phyloP scores from a whole-genome alignment of 1,284 basidiomycete genomes.

The Tranzscheliella williamsii region DNA sequence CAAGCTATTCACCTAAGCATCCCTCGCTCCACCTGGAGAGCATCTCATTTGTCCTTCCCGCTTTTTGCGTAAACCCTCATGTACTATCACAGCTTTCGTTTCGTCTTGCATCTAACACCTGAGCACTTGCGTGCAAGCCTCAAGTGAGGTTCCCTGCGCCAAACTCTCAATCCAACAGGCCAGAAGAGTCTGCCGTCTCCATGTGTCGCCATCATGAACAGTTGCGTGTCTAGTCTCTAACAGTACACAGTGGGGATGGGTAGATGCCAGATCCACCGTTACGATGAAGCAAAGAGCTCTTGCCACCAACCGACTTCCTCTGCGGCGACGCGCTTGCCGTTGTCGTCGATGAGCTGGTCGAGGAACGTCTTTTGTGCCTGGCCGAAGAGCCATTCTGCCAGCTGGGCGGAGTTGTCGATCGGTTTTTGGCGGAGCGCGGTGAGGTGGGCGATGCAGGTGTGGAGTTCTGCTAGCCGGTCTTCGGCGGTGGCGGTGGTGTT shows the following conservation, averaged over 20 bases:
- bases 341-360: constrained; percentile 17
- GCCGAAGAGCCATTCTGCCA: constrained; percentile 20
- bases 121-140: too few relatives aligned
- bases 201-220: too few relatives aligned
- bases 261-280: too few relatives aligned
- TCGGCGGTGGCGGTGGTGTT: neutral
- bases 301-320: constrained; percentile 28
- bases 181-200: neutral
- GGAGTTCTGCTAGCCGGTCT: constrained; percentile 9
- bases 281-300: constrained; percentile 4
- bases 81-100: constrained; percentile 9
- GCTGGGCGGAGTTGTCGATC: constrained; percentile 9
- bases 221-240: too few relatives aligned
- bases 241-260: too few relatives aligned
- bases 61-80: constrained; percentile 8
- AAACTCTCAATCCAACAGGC: constrained; percentile 8
- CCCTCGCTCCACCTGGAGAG: neutral
- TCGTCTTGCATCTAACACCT: too few relatives aligned
- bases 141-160: constrained; percentile 8
- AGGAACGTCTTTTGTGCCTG: constrained; percentile 22
- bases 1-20: constrained; percentile 61
- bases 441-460: constrained; percentile 9
- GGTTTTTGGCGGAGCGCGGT: constrained; percentile 10
- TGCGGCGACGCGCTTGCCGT: constrained; percentile 9
- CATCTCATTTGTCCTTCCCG: neutral